These are phyloP conservation scores for Neonectria punicea DNA, from an alignment of 2,329 filamentous ascomycete species.

Conservation along the genomic window DNA sequence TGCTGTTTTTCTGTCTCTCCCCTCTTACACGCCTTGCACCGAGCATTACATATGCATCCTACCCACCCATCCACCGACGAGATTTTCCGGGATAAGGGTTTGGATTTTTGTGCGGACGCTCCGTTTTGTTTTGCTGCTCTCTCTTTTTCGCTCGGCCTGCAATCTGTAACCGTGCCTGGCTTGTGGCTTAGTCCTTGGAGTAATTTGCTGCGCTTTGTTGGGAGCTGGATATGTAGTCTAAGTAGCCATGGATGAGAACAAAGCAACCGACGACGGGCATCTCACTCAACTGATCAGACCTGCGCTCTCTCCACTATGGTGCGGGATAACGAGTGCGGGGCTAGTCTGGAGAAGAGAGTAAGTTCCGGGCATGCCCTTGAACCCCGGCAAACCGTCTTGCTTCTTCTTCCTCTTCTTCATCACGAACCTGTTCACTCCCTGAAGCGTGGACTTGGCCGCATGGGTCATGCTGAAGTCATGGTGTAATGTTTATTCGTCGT, in stretches of 20 bases:
- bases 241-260: neutral
- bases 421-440: neutral
- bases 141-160: neutral
- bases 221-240: neutral
- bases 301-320: neutral
- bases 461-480: constrained; percentile 6
- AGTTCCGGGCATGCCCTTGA: no score
- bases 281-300: neutral
- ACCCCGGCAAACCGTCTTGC: neutral
- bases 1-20: constrained; percentile 2
- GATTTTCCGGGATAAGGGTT: neutral
- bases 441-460: neutral
- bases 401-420: neutral
- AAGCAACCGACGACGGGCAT: neutral
- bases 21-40: constrained; percentile 5
- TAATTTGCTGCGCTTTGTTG: neutral
- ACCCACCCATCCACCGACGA: neutral
- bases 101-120: neutral
- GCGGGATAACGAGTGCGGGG: neutral
- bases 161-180: neutral
- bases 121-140: neutral
- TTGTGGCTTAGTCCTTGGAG: neutral
- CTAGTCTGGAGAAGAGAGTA: neutral
- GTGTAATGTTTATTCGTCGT: neutral
- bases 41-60: neutral